phyloP scores from a whole-genome alignment of 768 basidiomycete genomes.

The Lentinula lateritia region DNA sequence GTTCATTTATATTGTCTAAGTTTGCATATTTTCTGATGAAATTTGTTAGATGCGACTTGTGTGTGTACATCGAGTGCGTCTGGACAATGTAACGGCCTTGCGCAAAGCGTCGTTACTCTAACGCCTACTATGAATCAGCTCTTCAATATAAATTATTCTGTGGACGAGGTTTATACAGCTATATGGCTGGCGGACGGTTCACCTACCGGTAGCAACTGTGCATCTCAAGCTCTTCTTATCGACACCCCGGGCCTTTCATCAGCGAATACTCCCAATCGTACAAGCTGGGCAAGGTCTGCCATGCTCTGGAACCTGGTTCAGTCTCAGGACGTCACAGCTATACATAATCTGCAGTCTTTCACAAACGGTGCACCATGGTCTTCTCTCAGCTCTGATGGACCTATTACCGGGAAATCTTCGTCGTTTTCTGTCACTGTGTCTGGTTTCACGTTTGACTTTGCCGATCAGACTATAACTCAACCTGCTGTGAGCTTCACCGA shows the following conservation, averaged over 20 bases:
- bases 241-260: conserved; percentile 44
- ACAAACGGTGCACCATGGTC: conserved; percentile 46
- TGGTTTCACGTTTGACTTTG: conserved; percentile 59
- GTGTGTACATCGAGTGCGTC: conserved; percentile 43
- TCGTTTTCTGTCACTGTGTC: conserved; percentile 36
- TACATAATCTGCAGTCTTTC: conserved; percentile 37
- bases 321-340: conserved; percentile 38
- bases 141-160: conserved; percentile 43
- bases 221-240: conserved; percentile 46
- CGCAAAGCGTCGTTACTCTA: conserved; percentile 44
- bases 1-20: conserved; percentile 15
- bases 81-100: conserved; percentile 46
- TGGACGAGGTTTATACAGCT: conserved; percentile 35
- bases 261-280: conserved; percentile 38
- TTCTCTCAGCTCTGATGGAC: conserved; percentile 34
- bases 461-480: conserved; percentile 41
- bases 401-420: conserved; percentile 22
- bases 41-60: conserved; percentile 50
- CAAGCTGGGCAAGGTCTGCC: conserved; percentile 52
- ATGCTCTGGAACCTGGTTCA: conserved; percentile 56
- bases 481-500: conserved; percentile 38
- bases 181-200: conserved; percentile 48
- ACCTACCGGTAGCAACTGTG: conserved; percentile 38
- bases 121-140: conserved; percentile 42
- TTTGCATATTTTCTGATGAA: conserved; percentile 1